Conservation (phyloP, 139 green algal genomes). For the Chlorella sp. region DNA sequence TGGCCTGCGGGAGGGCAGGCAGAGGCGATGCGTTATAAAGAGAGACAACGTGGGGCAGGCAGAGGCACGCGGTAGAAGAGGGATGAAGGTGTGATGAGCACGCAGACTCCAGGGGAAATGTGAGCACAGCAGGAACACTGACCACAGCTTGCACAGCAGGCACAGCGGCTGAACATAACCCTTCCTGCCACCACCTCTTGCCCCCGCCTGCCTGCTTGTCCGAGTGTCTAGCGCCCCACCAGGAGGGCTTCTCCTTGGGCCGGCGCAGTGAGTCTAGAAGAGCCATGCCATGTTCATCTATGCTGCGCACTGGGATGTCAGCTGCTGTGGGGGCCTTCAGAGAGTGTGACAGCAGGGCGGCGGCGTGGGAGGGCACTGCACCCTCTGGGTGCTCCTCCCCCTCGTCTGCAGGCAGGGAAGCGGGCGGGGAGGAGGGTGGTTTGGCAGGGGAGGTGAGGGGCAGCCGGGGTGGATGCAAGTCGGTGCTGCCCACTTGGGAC, state of each 20-base stretch:
- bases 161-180: too few species aligned
- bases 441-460: not conserved
- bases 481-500: not conserved
- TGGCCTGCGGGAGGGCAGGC: too few species aligned
- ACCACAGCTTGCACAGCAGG: too few species aligned
- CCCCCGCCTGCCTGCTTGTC: not conserved
- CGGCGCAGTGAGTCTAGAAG: not conserved
- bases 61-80: too few species aligned
- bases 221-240: not conserved
- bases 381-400: not conserved
- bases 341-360: not conserved
- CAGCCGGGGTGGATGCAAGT: not conserved
- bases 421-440: not conserved
- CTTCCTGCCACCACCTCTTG: too few species aligned
- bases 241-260: not conserved
- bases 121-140: too few species aligned
- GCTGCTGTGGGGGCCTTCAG: not conserved
- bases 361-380: constrained; percentile 1
- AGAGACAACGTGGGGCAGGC: not conserved
- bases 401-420: not conserved
- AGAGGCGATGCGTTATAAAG: too few species aligned
- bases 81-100: too few species aligned
- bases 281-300: not conserved
- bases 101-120: too few species aligned
- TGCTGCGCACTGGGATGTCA: not conserved